Base-by-base conservation (phyloP, 306 rosid species). In the Senna siamea region DNA sequence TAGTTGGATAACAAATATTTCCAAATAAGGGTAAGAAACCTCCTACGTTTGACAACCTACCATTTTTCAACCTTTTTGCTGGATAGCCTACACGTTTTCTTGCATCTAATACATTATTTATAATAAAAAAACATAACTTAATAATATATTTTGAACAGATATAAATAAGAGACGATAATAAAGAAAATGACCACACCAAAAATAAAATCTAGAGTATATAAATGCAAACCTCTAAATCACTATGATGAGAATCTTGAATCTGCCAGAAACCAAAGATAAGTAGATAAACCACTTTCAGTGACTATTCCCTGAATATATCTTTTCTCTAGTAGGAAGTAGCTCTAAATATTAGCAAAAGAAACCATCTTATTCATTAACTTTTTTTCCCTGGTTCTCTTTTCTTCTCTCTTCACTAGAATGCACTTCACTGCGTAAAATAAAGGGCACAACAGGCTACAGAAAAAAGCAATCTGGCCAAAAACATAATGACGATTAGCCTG, bases 381-480 rank as follows among this genome's bases (percentile, higher is more conserved):
- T 51, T 23, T 4, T 19, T 20, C 35, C 19, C 19, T 11, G 56
- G 46, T 55, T 38, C 52, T 32, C 8, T 51, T n/a, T 59, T 44
- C 73, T 44, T 6, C 44, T 15, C 11, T 35, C 61, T 22, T 53
- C 38, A 10, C 57, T 3, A 68, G 50, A 73, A 72, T 59, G 54
- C 47, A 76, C 17, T 58, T 47, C 70, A 40, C 12, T 2, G n/a
- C 58, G 65, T 55, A 56, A 9, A 55, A 37, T 54, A 75, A 9
- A 35, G 62, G 26, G 64, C 62, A 48, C 55, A 70, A 66, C 13
- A 51, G 56, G 28, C 52, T 11, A 52, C 51, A 56, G 53, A 6
- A 12, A 47, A 71, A 79, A 57, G 22, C 61, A 48, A 70, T 66
- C 30, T 38, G 47, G 46, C 59, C 55, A 37, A 70, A 70, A 76